Evolutionary conservation across 495 filamentous ascomycete genomes (phyloP), one percentile per base, ranked within the genome.

Genomic region (Hypoxylon cercidicola): DNA sequence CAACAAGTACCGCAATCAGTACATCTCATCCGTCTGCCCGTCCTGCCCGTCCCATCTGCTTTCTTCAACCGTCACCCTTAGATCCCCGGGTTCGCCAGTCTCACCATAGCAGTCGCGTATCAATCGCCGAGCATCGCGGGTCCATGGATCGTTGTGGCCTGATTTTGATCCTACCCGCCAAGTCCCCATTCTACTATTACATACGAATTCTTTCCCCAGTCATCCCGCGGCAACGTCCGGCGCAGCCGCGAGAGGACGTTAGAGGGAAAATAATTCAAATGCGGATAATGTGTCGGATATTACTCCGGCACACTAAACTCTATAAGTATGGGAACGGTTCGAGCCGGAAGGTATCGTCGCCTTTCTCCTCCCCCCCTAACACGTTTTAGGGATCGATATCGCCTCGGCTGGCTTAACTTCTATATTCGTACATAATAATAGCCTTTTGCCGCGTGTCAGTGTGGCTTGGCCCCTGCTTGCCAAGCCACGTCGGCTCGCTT

Each of bases 131-230:
- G n/a, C 55, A 49, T 48, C 39, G 18, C 20, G 34, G 37, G 30
- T 52, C 41, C 21, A 28, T 60, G 41, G 56, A 44, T 51, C 35
- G 44, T 47, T 34, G 53, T 61, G 64, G 47, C 35, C 64, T 62
- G 45, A 58, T 67, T 58, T 58, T 34, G 43, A 67, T 62, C 58
- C 64, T 67, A 58, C 58, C 64, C 47, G 54, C 56, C 51, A 52
- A 60, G 34, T 51, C 37, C 37, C 23, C 54, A 32, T 52, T 47
- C 19, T 16, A 13, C 12, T 23, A 65, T 30, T 19, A n/a, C n/a
- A n/a, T n/a, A n/a, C n/a, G n/a, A n/a, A n/a, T n/a, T n/a, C n/a
- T n/a, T 47, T 15, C 18, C 18, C 63, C 52, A 66, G 61, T 61
- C 16, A 23, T 25, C 21, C 34, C 25, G 28, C 25, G 13, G 35